A percentile compares a stretch with the other conserved stretches of the same genome.
Evolutionary conservation across 192 early-diverging fungal species (phyloP).

Genomic region (Umbelopsis sp.): DNA sequence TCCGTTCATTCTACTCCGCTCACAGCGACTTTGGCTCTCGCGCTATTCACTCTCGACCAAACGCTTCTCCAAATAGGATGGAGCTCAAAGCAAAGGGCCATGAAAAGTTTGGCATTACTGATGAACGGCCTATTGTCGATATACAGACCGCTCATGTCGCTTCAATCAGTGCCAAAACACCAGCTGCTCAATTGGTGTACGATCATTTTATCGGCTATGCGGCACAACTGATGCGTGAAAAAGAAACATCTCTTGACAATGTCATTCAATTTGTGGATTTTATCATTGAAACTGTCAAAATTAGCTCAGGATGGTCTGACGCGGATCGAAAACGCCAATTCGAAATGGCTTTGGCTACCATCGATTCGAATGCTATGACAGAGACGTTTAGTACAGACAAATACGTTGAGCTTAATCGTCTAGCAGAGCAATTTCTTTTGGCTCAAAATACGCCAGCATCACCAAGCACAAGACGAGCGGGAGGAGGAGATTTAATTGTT

Average conservation of each 20-base stretch:
- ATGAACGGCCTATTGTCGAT: not conserved
- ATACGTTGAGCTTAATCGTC: slow-evolving; percentile 5
- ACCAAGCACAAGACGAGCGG: not conserved
- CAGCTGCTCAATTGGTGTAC: slow-evolving; percentile 11
- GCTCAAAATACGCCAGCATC: not conserved
- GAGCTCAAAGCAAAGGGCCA: not conserved
- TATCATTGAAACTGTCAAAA: slow-evolving; percentile 6
- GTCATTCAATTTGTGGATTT: slow-evolving; percentile 21
- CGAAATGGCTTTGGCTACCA: slow-evolving; percentile 18
- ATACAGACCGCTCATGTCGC: slow-evolving; percentile 14
- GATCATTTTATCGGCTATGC: slow-evolving; percentile 14
- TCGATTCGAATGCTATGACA: slow-evolving; percentile 5
- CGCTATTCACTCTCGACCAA: slow-evolving; percentile 13
- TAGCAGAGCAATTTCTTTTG: slow-evolving; percentile 6
- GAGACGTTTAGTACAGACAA: slow-evolving; percentile 1
- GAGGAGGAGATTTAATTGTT: slow-evolving; percentile 4
- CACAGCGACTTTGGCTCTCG: slow-evolving; percentile 14
- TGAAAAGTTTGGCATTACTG: slow-evolving; percentile 1
- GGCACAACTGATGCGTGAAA: slow-evolving; percentile 2
- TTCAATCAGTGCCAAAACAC: slow-evolving; percentile 1
- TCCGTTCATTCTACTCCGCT: too few relatives aligned
- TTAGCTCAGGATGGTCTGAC: slow-evolving; percentile 17
- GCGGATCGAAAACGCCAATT: slow-evolving; percentile 9
- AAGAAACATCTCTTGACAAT: slow-evolving; percentile 1
- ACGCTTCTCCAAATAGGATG: not conserved